Evolutionary conservation across 129 eudicot species (phyloP).

Genomic region (Escallonia herrerae): DNA sequence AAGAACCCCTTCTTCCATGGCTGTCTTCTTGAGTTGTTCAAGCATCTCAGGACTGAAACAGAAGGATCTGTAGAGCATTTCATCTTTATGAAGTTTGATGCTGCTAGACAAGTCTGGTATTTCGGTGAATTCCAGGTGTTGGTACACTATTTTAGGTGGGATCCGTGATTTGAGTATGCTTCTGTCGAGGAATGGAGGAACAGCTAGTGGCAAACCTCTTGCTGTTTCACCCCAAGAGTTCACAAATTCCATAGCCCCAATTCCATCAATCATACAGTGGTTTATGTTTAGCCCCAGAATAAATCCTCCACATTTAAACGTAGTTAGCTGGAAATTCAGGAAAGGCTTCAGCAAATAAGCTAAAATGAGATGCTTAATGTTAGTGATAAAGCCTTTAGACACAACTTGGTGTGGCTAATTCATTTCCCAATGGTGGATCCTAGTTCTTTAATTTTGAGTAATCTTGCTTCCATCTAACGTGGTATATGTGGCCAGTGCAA

Average conservation of each 20-base stretch:
- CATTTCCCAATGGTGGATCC: no score
- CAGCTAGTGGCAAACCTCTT: conserved; percentile 17
- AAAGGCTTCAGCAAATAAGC: no score
- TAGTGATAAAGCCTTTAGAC: no score
- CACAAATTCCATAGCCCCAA: conserved; percentile 31
- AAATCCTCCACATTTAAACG: conserved; percentile 34
- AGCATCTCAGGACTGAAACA: conserved; percentile 17
- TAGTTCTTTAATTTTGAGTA: no score
- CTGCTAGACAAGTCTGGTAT: conserved; percentile 21
- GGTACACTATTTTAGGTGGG: conserved; percentile 13
- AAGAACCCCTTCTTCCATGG: conserved; percentile 19
- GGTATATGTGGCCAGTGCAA: no score
- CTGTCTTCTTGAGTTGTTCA: conserved; percentile 11
- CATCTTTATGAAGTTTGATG: conserved; percentile 4
- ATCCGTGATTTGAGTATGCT: conserved; percentile 15
- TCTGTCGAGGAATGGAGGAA: conserved; percentile 21
- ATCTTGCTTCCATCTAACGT: no score
- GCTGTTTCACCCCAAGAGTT: conserved; percentile 33
- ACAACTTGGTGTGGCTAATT: no score
- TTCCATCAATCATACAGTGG: conserved; percentile 33
- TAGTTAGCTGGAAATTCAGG: conserved; percentile 22
- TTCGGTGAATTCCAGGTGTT: conserved; percentile 23
- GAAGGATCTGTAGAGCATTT: conserved; percentile 20
- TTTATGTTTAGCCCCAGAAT: conserved; percentile 23
- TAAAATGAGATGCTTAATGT: no score